These are phyloP conservation scores for Picochlorum sp. DNA, from an alignment of 139 green algal species.

Conservation along the genomic window DNA sequence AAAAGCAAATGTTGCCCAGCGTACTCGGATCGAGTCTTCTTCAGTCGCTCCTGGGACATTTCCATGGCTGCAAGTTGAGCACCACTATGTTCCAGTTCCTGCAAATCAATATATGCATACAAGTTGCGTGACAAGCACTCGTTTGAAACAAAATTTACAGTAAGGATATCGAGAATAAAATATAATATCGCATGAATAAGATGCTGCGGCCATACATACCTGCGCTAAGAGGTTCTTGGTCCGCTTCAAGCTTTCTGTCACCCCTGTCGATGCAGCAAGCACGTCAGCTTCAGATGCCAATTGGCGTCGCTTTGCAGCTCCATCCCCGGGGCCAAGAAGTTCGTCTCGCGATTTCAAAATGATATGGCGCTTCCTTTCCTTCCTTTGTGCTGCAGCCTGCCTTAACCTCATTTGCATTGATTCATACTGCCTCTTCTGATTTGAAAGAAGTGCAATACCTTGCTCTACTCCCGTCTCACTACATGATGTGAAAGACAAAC, in stretches of 20 bases:
- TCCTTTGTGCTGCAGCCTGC: background rate
- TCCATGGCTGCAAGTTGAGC: slow-evolving; percentile 59
- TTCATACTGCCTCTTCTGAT: slow-evolving; percentile 14
- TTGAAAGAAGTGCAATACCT: slow-evolving; percentile 13
- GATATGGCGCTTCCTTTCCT: background rate
- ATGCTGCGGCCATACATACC: background rate
- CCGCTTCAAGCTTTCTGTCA: slow-evolving; percentile 54
- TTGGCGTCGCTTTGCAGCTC: slow-evolving; percentile 14
- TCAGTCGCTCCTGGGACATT: slow-evolving; percentile 30
- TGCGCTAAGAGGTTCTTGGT: slow-evolving; percentile 38
- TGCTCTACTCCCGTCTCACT: no score
- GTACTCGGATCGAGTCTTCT: slow-evolving; percentile 43
- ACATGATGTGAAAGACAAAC: no score
- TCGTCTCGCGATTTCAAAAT: slow-evolving; percentile 4
- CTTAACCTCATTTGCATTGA: slow-evolving; percentile 9
- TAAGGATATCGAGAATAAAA: background rate
- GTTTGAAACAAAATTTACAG: background rate
- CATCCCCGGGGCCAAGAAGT: slow-evolving; percentile 14
- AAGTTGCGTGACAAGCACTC: background rate
- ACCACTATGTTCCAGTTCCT: slow-evolving; percentile 57
- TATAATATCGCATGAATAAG: background rate
- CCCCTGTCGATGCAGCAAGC: slow-evolving; percentile 28
- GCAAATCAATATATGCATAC: background rate
- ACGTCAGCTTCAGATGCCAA: slow-evolving; percentile 32
- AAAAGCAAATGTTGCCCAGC: slow-evolving; percentile 22